A percentile compares a stretch with the other conserved stretches of the same genome.
Conservation (phyloP, 192 early-diverging fungal species). For the Chytriomyces sp. region DNA sequence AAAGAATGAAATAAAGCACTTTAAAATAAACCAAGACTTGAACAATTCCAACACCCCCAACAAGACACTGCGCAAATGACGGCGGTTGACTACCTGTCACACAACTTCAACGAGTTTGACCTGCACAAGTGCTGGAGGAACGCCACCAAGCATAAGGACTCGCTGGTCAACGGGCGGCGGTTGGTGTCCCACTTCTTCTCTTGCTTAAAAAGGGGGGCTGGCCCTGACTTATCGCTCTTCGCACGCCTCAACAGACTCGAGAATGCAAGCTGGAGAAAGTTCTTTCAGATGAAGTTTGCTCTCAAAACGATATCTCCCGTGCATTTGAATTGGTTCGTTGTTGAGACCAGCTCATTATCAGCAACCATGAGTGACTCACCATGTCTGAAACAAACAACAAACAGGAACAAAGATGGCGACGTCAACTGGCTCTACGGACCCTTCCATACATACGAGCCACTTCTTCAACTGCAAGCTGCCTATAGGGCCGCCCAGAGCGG, state of each 20-base stretch:
- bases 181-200: slow-evolving; percentile 17
- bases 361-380: background rate
- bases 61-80: background rate
- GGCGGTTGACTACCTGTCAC: slow-evolving; percentile 51
- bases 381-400: background rate
- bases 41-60: no score
- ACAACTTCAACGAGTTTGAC: slow-evolving; percentile 50
- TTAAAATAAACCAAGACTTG: no score
- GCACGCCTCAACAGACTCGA: slow-evolving; percentile 33
- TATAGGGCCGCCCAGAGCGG: slow-evolving; percentile 3
- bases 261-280: slow-evolving; percentile 46
- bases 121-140: slow-evolving; percentile 56
- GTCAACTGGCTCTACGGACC: slow-evolving; percentile 47
- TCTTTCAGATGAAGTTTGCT: slow-evolving; percentile 48
- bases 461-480: slow-evolving; percentile 35
- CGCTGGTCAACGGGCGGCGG: slow-evolving; percentile 45
- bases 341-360: background rate
- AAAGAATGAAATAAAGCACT: no score
- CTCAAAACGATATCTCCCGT: slow-evolving; percentile 39
- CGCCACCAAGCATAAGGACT: slow-evolving; percentile 50
- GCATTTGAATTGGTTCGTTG: slow-evolving; percentile 37
- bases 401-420: slow-evolving; percentile 44
- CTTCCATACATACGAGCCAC: slow-evolving; percentile 44
- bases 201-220: background rate
- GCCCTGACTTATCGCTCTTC: background rate